Percentiles rank a stretch among this genome's conserved stretches.
These are phyloP conservation scores for Fusarium paranaense DNA, from an alignment of 2,329 filamentous ascomycete genomes.

Conservation along the genomic window DNA sequence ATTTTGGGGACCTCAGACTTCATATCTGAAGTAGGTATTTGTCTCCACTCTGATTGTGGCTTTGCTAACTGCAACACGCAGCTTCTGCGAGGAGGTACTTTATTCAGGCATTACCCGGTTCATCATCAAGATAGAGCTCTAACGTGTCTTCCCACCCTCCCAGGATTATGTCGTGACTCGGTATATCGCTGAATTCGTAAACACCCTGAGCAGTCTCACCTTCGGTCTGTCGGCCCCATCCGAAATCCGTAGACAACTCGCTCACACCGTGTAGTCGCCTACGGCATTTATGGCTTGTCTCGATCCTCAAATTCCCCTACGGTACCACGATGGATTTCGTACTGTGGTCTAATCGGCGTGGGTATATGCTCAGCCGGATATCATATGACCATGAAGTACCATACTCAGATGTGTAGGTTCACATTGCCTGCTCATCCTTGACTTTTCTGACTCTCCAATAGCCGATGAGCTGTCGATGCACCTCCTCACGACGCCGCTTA, in stretches of 20 bases:
- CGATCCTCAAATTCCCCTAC: slow-evolving; percentile 27
- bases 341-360: slow-evolving; percentile 53
- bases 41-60: accelerated
- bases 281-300: slow-evolving; percentile 53
- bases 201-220: slow-evolving; percentile 55
- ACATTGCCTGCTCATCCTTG: too few relatives aligned
- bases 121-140: background rate
- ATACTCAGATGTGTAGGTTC: slow-evolving; percentile 49
- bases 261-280: slow-evolving; percentile 47
- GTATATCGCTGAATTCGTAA: slow-evolving; percentile 59
- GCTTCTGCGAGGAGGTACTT: slow-evolving; percentile 48
- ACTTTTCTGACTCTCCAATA: slow-evolving; percentile 20
- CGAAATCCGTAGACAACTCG: background rate
- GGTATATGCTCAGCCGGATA: slow-evolving; percentile 48
- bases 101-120: background rate
- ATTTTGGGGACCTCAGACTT: slow-evolving; percentile 49
- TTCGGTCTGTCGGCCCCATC: slow-evolving; percentile 42
- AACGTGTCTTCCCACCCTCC: background rate
- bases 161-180: slow-evolving; percentile 55
- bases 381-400: slow-evolving; percentile 51
- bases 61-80: slow-evolving; percentile 2
- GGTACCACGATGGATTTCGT: slow-evolving; percentile 48
- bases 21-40: slow-evolving; percentile 46
- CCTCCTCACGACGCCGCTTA: slow-evolving; percentile 54
- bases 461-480: slow-evolving; percentile 57